Evolutionary conservation across 2,329 filamentous ascomycete species (phyloP), one percentile per base, ranked within the genome.

Genomic region (Metarhizium rileyi): DNA sequence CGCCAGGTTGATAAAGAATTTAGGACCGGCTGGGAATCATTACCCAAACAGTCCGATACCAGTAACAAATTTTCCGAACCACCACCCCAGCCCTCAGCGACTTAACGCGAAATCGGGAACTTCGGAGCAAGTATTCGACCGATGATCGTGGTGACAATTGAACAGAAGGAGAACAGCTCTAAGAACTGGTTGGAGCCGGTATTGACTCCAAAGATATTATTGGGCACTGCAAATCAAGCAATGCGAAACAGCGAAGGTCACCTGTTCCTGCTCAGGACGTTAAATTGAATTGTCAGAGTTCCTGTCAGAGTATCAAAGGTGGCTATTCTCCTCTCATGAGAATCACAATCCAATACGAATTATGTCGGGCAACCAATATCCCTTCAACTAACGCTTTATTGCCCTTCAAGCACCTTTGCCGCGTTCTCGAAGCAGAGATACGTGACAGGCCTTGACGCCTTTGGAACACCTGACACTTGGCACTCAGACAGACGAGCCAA

Each of bases 31-130:
- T 65, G 61, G 62, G 63, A 50, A 48, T 58, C 47, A 48, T 57
- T 52, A 60, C 60, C 66, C 64, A 66, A 66, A 63, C 57, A 66
- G 64, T 63, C 61, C 57, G 38, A 55, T 22, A 42, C 27, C 18
- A 23, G 51, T 41, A 56, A 47, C 22, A 43, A 36, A 28, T 20
- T 5, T 23, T 42, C 22, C 38, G 12, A 25, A 25, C 38, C 12
- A 42, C 30, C n/a, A n/a, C 7, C 38, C 22, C 38, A 14, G 22
- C 38, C 38, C 38, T 14, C 38, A 14, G 16, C 22, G 38, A 25
- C 22, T n/a, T 8, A 42, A 14, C 38, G 38, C 38, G 25, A 20
- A 20, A 14, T 22, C 2, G 22, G 5, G 20, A 23, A 20, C 16
- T 7, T 5, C 8, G 38, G 20, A 6, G 10, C 38, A 14, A 2